These are phyloP conservation scores for Prillingera fragicola DNA, from an alignment of 1,284 basidiomycete genomes.

Conservation along the genomic window DNA sequence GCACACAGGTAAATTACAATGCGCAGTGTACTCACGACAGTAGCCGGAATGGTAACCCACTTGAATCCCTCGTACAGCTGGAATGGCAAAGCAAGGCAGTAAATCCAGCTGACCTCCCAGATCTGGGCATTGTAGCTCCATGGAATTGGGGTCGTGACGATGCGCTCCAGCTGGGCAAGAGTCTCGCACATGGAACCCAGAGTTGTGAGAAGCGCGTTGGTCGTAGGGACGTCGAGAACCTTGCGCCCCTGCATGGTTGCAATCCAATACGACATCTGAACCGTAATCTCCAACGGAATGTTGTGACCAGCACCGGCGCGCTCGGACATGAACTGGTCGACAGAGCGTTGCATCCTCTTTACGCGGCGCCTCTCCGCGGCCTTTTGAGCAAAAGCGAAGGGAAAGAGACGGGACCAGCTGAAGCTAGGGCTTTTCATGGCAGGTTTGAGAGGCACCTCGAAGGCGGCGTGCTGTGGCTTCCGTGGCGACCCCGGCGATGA, in stretches of 20 bases:
- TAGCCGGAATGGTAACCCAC: constrained; percentile 62
- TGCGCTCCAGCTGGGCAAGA: constrained; percentile 65
- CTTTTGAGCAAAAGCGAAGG: too few species aligned
- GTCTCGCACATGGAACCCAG: constrained; percentile 61
- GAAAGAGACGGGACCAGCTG: too few species aligned
- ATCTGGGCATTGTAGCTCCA: constrained; percentile 59
- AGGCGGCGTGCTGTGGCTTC: too few species aligned
- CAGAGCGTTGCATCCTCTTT: too few species aligned
- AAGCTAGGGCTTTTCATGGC: too few species aligned
- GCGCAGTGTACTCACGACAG: constrained; percentile 28
- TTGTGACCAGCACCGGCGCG: constrained; percentile 60
- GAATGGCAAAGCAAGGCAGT: constrained; percentile 55
- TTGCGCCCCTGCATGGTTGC: constrained; percentile 59
- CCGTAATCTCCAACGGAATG: constrained; percentile 64
- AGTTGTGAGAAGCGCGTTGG: constrained; percentile 54
- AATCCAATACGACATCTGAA: constrained; percentile 67
- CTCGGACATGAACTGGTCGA: too few species aligned
- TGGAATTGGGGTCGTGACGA: constrained; percentile 71
- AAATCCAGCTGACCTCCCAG: constrained; percentile 43
- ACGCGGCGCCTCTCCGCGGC: too few species aligned
- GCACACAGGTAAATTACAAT: not conserved
- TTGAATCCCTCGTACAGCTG: constrained; percentile 59
- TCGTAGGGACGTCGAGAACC: constrained; percentile 60
- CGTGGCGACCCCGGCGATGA: too few species aligned
- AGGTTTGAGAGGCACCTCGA: too few species aligned